A percentile compares a stretch with the other conserved stretches of the same genome.
These are phyloP conservation scores for Panicum virgatum DNA, from an alignment of 202 grass and related monocot genomes.

Conservation along the genomic window DNA sequence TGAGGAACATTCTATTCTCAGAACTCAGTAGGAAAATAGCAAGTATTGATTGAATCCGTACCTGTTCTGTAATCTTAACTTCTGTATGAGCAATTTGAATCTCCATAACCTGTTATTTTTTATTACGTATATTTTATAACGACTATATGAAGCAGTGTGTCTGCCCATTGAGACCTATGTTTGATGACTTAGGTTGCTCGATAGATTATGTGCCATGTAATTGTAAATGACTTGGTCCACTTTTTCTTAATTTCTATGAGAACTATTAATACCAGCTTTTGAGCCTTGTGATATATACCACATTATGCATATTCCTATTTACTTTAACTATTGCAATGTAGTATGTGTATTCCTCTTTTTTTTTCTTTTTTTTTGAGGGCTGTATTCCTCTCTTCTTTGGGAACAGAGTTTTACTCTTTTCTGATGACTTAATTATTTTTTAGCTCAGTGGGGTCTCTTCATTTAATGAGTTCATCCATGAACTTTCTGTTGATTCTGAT, in stretches of 20 bases:
- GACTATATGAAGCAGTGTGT: neutral
- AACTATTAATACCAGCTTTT: neutral
- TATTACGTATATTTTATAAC: neutral
- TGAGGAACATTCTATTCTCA: neutral
- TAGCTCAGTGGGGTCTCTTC: conserved; percentile 84
- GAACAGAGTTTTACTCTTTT: conserved; percentile 7
- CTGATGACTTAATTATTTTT: conserved; percentile 20
- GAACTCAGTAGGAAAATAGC: neutral
- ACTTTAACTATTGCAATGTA: neutral
- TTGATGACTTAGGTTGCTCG: neutral
- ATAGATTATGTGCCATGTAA: neutral
- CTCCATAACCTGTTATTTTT: neutral
- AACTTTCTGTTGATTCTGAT: conserved; percentile 78
- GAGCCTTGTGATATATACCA: neutral
- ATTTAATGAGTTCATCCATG: conserved; percentile 93
- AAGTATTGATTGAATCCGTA: neutral
- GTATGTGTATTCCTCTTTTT: neutral
- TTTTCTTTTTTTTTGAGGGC: conserved; percentile 8
- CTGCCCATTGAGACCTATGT: neutral
- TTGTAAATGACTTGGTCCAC: neutral
- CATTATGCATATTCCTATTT: neutral
- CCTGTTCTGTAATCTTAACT: neutral
- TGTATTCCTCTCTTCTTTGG: neutral
- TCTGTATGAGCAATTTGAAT: neutral
- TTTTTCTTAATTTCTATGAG: neutral